Conservation (phyloP, 805 yeast genomes). For the Wickerhamomyces ciferrii region DNA sequence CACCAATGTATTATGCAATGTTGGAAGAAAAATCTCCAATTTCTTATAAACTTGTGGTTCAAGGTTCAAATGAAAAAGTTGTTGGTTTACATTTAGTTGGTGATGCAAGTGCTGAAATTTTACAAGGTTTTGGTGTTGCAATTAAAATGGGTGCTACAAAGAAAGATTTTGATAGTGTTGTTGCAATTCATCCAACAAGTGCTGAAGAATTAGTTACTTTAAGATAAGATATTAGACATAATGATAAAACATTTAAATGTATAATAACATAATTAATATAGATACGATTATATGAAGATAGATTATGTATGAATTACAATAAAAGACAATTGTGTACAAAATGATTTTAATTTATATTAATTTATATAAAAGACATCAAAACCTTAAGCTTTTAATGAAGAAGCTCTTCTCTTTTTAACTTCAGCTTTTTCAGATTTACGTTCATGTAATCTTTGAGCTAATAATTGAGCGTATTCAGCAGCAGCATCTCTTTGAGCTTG, state of each 20-base stretch:
- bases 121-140: slow-evolving; percentile 98
- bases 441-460: slow-evolving; percentile 97
- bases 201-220: slow-evolving; percentile 95
- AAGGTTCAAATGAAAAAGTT: slow-evolving; percentile 84
- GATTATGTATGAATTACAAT: not conserved
- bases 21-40: slow-evolving; percentile 76
- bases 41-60: slow-evolving; percentile 73
- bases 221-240: not conserved
- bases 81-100: slow-evolving; percentile 95
- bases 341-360: not conserved
- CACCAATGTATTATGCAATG: slow-evolving; percentile 92
- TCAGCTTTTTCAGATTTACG: slow-evolving; percentile 98
- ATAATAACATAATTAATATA: too few relatives aligned
- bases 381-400: slow-evolving; percentile 91
- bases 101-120: slow-evolving; percentile 82
- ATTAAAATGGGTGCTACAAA: slow-evolving; percentile 99
- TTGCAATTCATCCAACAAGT: slow-evolving; percentile 97
- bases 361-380: slow-evolving; percentile 1
- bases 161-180: slow-evolving; percentile 89
- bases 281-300: too few relatives aligned
- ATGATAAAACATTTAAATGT: too few relatives aligned
- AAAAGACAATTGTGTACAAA: not conserved
- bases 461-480: slow-evolving; percentile 98
- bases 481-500: slow-evolving; percentile 99
- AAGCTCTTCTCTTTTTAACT: slow-evolving; percentile 99